Base-by-base conservation (phyloP, 2,329 filamentous ascomycete genomes). In the Diaporthe sp. region DNA sequence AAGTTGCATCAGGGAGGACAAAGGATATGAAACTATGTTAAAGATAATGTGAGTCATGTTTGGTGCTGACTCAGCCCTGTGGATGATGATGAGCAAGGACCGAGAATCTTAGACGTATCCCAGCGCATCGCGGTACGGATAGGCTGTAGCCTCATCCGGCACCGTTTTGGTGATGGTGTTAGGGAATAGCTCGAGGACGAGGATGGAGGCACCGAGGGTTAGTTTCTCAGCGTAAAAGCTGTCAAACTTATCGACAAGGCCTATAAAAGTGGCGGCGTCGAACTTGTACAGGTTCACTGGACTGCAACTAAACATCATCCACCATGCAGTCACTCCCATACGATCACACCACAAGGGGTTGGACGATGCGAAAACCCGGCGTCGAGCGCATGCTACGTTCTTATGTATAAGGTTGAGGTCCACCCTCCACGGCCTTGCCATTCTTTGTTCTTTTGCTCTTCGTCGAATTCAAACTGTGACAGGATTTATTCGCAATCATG, bases 181-280 rank as follows among this genome's bases (percentile, higher is more conserved):
- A 10, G 34, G 57, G 12, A 42, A 61, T 25, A 61, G 57, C 57
- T 61, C 34, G 8, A 61, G 12, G 34, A 61, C 57, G 22, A 61
- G 57, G 34, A 61, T 22, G 7, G 22, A 39, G 19, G 19, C 12
- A 25, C 9, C 34, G 34, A 39, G 34, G 22, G 4, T 15, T 5
- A 12, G 19, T 4, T 61, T 42, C 12, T 61, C 10, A 8, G 57
- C 57, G 34, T 42, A 61, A 25, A 61, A 61, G 12, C 1, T 39
- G 57, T 61, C 34, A 61, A 61, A 61, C 22, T 39, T 61, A 28
- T 61, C 57, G 34, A 61, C 34, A 12, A 61, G 57, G 4, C 37
- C 58, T 6, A 42, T 37, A 25, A n/a, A 61, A 4, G 58, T 61
- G 31, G 58, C 22, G 10, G 58, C 13, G 22, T 61, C 37, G 37